Percentiles rank a stretch among this genome's conserved stretches.
These are phyloP conservation scores for Candida ulmi DNA, from an alignment of 805 yeast genomes.

Conservation along the genomic window DNA sequence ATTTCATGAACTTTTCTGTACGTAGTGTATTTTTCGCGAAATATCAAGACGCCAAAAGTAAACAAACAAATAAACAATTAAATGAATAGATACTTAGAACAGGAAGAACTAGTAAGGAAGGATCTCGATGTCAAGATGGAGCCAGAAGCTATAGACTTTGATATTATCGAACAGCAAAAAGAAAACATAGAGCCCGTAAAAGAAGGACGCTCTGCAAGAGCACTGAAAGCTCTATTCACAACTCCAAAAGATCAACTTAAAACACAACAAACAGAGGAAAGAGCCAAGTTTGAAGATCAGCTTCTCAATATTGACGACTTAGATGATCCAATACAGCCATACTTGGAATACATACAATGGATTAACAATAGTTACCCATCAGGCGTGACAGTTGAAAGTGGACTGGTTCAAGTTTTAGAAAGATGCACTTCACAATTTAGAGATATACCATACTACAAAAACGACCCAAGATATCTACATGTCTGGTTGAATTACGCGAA, in stretches of 20 bases:
- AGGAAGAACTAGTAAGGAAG: no score
- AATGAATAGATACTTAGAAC: background rate
- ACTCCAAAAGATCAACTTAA: constrained; percentile 23
- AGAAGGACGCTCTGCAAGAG: constrained; percentile 64
- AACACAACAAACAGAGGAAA: constrained; percentile 26
- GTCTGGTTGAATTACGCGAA: constrained; percentile 79
- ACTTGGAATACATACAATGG: constrained; percentile 74
- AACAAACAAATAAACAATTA: background rate
- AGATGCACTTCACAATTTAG: constrained; percentile 65
- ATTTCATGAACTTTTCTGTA: no score
- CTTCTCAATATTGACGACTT: constrained; percentile 49
- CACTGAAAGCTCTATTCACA: constrained; percentile 42
- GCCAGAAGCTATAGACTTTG: constrained; percentile 27
- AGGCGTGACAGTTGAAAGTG: constrained; percentile 57
- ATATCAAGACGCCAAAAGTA: background rate
- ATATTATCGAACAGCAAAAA: constrained; percentile 54
- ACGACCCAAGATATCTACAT: constrained; percentile 75
- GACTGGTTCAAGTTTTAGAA: constrained; percentile 60
- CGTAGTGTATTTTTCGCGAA: no score
- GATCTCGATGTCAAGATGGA: constrained; percentile 2
- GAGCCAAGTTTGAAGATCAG: constrained; percentile 43
- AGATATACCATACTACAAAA: constrained; percentile 61
- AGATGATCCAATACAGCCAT: constrained; percentile 82
- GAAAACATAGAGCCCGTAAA: constrained; percentile 67
- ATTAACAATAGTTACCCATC: constrained; percentile 55